A percentile compares a stretch with the other conserved stretches of the same genome.
These are phyloP conservation scores for Cercophora scortea DNA, from an alignment of 495 filamentous ascomycete species.

Conservation along the genomic window DNA sequence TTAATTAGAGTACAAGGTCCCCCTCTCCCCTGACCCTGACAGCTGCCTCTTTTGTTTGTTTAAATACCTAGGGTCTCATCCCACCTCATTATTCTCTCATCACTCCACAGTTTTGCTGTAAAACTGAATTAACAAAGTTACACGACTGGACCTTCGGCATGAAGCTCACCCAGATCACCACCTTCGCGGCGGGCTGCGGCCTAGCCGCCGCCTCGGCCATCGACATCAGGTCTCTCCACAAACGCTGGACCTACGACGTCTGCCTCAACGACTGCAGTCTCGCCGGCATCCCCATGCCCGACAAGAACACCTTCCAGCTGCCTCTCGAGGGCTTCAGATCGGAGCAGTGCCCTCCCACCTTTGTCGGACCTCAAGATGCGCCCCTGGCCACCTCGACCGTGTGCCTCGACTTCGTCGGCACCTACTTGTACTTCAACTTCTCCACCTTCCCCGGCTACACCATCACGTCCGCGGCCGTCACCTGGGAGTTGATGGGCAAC, in stretches of 20 bases:
- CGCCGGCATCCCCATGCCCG: constrained; percentile 1
- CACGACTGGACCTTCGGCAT: not conserved
- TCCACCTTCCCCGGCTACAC: constrained; percentile 8
- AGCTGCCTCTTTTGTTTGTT: no score
- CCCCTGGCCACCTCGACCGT: constrained; percentile 1
- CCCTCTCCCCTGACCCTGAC: no score
- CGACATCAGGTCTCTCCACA: not conserved
- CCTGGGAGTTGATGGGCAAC: constrained; percentile 6
- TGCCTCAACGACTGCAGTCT: constrained; percentile 8
- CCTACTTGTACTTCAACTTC: constrained; percentile 9
- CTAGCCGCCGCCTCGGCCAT: not conserved
- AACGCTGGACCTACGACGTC: constrained; percentile 5
- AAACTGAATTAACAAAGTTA: no score
- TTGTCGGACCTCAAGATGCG: not conserved
- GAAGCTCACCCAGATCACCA: not conserved
- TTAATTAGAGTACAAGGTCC: no score
- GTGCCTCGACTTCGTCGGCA: constrained; percentile 6
- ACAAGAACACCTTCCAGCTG: constrained; percentile 7
- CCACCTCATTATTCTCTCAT: no score
- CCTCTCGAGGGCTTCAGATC: constrained; percentile 3
- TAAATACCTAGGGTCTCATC: no score
- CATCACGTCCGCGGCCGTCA: not conserved
- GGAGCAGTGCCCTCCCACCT: constrained; percentile 8
- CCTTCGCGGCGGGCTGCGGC: not conserved
- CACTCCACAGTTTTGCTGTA: no score